Evolutionary conservation across 2,329 filamentous ascomycete species (phyloP).

Genomic region (Penicillium sp.): DNA sequence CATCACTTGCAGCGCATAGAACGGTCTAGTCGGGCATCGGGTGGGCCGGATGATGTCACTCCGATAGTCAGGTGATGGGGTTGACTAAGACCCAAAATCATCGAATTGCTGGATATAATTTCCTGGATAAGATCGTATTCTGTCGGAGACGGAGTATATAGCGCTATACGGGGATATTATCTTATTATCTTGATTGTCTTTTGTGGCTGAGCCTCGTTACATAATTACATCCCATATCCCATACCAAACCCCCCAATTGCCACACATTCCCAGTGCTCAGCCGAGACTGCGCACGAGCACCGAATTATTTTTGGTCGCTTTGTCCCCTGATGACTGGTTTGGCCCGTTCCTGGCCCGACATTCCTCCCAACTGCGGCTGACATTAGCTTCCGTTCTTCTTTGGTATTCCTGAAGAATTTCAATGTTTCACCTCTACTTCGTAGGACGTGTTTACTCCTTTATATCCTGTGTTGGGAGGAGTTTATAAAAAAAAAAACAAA

Average conservation of each 20-base stretch:
- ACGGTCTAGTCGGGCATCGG: slow-evolving; percentile 28
- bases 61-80: slow-evolving; percentile 1
- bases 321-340: slow-evolving; percentile 4
- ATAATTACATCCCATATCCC: too few relatives aligned
- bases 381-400: not conserved
- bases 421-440: not conserved
- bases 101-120: too few relatives aligned
- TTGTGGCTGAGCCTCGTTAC: too few relatives aligned
- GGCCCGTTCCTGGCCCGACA: slow-evolving; percentile 14
- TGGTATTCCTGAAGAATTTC: not conserved
- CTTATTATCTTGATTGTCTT: too few relatives aligned
- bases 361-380: slow-evolving; percentile 19
- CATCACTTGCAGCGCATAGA: slow-evolving; percentile 29
- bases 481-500: not conserved
- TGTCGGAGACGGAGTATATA: not conserved
- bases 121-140: not conserved
- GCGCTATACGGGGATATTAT: too few relatives aligned
- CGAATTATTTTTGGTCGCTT: slow-evolving; percentile 9
- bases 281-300: slow-evolving; percentile 8
- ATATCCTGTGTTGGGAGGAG: too few relatives aligned
- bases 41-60: slow-evolving; percentile 31
- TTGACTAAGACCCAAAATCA: not conserved
- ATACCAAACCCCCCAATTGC: too few relatives aligned
- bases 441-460: too few relatives aligned
- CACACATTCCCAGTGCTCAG: slow-evolving; percentile 18